Percentiles rank a stretch among this genome's conserved stretches.
Conservation (phyloP, 2,329 filamentous ascomycete genomes). For the Fusarium drepaniforme region DNA sequence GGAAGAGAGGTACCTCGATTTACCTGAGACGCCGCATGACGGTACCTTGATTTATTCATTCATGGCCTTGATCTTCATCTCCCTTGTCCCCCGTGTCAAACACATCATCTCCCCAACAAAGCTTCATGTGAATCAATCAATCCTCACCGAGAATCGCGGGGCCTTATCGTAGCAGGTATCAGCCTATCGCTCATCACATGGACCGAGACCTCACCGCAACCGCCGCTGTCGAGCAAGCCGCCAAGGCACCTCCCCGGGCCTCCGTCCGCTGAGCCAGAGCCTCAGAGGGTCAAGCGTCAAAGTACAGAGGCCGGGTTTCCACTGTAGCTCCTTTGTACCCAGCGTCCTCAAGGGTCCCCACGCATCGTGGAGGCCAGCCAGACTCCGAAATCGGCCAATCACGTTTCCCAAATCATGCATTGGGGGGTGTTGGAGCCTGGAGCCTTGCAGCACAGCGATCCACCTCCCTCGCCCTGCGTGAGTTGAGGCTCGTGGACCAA, state of each 20-base stretch:
- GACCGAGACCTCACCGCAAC: constrained; percentile 23
- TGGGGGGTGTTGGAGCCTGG: constrained; percentile 28
- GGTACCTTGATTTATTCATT: constrained; percentile 16
- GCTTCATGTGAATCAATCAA: constrained; percentile 3
- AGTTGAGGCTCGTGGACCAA: constrained; percentile 26
- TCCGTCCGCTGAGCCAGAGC: constrained; percentile 8
- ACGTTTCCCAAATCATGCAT: constrained; percentile 8
- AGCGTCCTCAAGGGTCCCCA: constrained; percentile 37
- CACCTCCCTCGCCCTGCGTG: constrained; percentile 32
- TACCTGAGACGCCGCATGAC: constrained; percentile 14
- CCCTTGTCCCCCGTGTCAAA: constrained; percentile 6
- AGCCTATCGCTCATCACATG: constrained; percentile 18
- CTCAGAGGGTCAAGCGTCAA: constrained; percentile 29
- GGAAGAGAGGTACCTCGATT: constrained; percentile 26
- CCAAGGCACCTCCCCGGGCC: constrained; percentile 20
- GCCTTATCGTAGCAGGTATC: constrained; percentile 41
- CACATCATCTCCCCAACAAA: constrained; percentile 9
- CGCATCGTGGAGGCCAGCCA: constrained; percentile 9
- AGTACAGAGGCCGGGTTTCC: constrained; percentile 15
- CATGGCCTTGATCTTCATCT: constrained; percentile 5
- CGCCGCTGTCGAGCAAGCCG: constrained; percentile 9
- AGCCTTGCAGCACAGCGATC: constrained; percentile 22
- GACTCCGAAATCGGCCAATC: constrained; percentile 39
- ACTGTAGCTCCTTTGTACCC: constrained; percentile 37
- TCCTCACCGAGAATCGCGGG: constrained; percentile 34